phyloP scores from a whole-genome alignment of 2,329 filamentous ascomycete genomes.

The Huntiella moniliformis region DNA sequence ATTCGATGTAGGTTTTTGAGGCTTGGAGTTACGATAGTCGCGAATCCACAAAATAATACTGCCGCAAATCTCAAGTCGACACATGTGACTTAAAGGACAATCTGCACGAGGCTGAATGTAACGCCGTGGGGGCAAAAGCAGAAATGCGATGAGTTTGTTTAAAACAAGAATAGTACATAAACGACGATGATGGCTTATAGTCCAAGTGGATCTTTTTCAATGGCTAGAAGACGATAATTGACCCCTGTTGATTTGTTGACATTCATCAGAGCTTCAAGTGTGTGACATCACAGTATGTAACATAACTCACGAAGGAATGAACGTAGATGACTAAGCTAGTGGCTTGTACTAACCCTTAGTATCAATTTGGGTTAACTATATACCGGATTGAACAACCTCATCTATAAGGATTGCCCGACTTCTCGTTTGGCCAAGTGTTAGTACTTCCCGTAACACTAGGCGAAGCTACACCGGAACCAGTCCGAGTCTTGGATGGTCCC shows the following conservation, averaged over 20 bases:
- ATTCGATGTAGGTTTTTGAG: not conserved
- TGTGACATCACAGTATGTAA: not conserved
- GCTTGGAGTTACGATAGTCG: slow-evolving; percentile 4
- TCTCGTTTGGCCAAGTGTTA: too few species aligned
- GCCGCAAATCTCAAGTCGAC: slow-evolving; percentile 11
- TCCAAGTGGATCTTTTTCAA: not conserved
- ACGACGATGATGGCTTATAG: not conserved
- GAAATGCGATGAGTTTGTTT: too few species aligned
- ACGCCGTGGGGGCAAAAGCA: not conserved
- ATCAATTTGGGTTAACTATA: too few species aligned
- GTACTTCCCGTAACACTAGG: too few species aligned
- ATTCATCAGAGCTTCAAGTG: not conserved
- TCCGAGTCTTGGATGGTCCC: too few species aligned
- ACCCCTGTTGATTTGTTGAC: not conserved
- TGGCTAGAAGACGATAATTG: not conserved
- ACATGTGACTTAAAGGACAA: not conserved
- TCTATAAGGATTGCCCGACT: too few species aligned
- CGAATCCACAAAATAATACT: slow-evolving; percentile 11
- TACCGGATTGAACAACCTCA: too few species aligned
- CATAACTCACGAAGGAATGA: too few species aligned
- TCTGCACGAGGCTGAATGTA: not conserved
- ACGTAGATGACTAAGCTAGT: not conserved
- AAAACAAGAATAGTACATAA: too few species aligned
- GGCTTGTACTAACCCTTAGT: too few species aligned
- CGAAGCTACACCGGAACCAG: too few species aligned